Base-by-base conservation (phyloP, 371 early-diverging fungal species). In the Sporodiniella umbellata region DNA sequence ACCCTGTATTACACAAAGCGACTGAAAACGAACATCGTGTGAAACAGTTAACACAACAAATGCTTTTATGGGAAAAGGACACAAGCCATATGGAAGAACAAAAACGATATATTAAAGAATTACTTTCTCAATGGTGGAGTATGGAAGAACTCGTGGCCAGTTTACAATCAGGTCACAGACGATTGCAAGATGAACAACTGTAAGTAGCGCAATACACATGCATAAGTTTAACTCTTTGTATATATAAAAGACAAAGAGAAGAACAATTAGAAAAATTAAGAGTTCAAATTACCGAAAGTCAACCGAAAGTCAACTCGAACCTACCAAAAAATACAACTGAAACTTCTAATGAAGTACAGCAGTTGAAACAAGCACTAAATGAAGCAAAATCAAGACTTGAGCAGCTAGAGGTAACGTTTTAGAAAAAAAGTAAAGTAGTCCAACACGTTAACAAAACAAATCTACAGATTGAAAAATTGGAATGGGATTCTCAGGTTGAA, bases 1-100 rank as follows among this genome's bases (percentile, higher is more conserved):
- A 81, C 8, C 79, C 85, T 10, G 65, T 66, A 11, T 53, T 81
- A 14, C 68, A 75, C 44, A 70, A 66, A 33, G 60, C 77, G 45
- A 62, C 66, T 24, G 81, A 80, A 38, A 77, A 77, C 21, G 81
- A 85, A 37, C 70, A 78, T 47, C 70, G 73, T 21, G 77, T 83
- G 11, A 64, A 77, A 30, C 81, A 81, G 40, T 56, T 85, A 48
- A 77, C 85, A 1, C 73, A 78, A 14, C 78, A 83, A 49, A 69
- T 84, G 55, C 43, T 81, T 3, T 58, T 81, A 4, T 84, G 83
- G 68, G 69, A 75, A 42, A 59, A 64, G 46, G 69, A 75, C 45
- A 66, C 67, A 0, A 55, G 57, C 4, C 64, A 66, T 19, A 58
- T 75, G 47, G 63, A 75, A 42, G 69, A 69, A 38, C 75, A 75